Conservation (phyloP, 2,329 filamentous ascomycete genomes). For the Claviceps sp. region DNA sequence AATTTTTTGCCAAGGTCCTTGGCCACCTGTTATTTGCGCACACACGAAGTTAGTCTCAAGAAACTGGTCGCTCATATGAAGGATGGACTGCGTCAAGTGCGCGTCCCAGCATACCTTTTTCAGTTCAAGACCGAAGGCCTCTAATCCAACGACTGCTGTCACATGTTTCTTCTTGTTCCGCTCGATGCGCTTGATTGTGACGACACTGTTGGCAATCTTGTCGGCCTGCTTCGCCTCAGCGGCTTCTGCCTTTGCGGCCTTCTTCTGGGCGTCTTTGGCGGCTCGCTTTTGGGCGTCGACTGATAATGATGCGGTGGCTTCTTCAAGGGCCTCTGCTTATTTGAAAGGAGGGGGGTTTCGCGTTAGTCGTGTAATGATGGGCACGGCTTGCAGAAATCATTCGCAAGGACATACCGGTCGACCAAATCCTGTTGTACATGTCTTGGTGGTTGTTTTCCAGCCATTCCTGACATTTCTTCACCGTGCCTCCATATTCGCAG, state of each 20-base stretch:
- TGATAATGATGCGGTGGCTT: conserved; percentile 73
- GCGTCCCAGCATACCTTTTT: conserved; percentile 52
- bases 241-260: conserved; percentile 84
- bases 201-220: conserved; percentile 66
- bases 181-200: conserved; percentile 93
- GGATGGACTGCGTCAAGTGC: not conserved
- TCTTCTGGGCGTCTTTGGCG: conserved; percentile 92
- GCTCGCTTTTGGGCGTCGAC: conserved; percentile 88
- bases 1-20: conserved; percentile 99
- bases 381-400: not conserved
- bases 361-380: not conserved
- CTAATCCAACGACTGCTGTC: conserved; percentile 79
- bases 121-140: conserved; percentile 79
- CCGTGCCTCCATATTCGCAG: conserved; percentile 94
- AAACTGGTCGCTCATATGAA: no score
- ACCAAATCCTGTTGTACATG: conserved; percentile 73
- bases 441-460: conserved; percentile 59
- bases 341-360: not conserved
- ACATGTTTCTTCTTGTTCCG: conserved; percentile 97
- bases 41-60: not conserved
- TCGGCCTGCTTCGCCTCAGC: conserved; percentile 73
- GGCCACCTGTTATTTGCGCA: conserved; percentile 38
- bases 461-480: conserved; percentile 97
- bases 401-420: conserved; percentile 49
- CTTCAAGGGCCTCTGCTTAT: conserved; percentile 58